phyloP scores from a whole-genome alignment of 352 stramenopile genomes.

The Phytophthora multivora region DNA sequence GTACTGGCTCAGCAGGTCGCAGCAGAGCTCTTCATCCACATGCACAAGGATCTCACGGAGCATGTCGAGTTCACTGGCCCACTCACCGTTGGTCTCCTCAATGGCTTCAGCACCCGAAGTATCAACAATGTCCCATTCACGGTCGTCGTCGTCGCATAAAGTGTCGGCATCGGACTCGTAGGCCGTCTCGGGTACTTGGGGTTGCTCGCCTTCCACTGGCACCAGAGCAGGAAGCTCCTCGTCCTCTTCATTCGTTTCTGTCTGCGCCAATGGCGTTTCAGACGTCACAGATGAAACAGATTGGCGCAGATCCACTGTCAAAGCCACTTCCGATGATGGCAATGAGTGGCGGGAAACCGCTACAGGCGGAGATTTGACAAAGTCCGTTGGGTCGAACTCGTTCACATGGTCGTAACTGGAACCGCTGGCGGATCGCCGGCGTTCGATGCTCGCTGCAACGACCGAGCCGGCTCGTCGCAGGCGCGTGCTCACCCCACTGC shows the following conservation, averaged over 20 bases:
- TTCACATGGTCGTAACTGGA: slow-evolving; percentile 11
- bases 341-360: slow-evolving; percentile 18
- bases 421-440: slow-evolving; percentile 46
- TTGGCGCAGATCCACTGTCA: slow-evolving; percentile 42
- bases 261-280: background rate
- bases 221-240: slow-evolving; percentile 28
- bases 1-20: slow-evolving; percentile 56
- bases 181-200: slow-evolving; percentile 19
- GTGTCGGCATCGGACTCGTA: slow-evolving; percentile 74
- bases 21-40: slow-evolving; percentile 46
- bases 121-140: slow-evolving; percentile 57
- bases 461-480: slow-evolving; percentile 48
- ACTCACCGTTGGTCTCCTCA: slow-evolving; percentile 38
- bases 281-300: slow-evolving; percentile 8
- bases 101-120: slow-evolving; percentile 24
- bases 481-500: slow-evolving; percentile 50
- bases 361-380: slow-evolving; percentile 20
- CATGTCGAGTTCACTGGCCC: slow-evolving; percentile 46
- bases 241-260: slow-evolving; percentile 17
- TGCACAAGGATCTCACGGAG: slow-evolving; percentile 64
- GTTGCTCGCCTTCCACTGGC: slow-evolving; percentile 8
- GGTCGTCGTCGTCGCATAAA: slow-evolving; percentile 59
- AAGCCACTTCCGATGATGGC: slow-evolving; percentile 29
- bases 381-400: slow-evolving; percentile 28
- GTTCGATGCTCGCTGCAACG: slow-evolving; percentile 55